A percentile compares a stretch with the other conserved stretches of the same genome.
These are phyloP conservation scores for Fusarium mexicanum DNA, from an alignment of 2,329 filamentous ascomycete species.

Conservation along the genomic window DNA sequence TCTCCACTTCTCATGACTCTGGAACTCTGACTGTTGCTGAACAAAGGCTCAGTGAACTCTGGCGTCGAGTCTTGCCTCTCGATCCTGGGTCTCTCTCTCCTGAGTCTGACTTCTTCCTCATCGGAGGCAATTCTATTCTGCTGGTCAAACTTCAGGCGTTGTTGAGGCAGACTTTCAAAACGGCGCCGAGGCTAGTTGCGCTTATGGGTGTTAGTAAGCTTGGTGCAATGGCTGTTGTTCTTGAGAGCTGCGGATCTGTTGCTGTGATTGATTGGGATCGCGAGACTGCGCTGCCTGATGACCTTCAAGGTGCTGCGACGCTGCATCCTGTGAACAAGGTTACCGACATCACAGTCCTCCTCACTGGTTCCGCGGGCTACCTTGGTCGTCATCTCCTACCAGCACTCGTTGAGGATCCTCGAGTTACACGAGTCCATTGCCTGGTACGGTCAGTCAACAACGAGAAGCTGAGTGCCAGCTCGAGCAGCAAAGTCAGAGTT, in stretches of 20 bases:
- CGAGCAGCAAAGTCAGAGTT: background rate
- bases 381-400: background rate
- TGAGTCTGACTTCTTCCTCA: conserved; percentile 4
- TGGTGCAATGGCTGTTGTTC: background rate
- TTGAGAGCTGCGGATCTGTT: background rate
- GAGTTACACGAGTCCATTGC: background rate
- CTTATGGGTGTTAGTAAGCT: background rate
- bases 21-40: background rate
- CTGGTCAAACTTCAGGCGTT: background rate
- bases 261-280: background rate
- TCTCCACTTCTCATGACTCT: background rate
- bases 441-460: background rate
- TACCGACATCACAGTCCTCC: rapidly evolving
- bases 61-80: background rate
- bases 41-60: background rate
- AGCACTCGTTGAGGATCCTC: rapidly evolving
- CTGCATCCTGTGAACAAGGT: background rate
- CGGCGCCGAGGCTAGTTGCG: background rate
- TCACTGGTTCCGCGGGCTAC: background rate
- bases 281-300: background rate
- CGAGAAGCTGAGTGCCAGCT: background rate
- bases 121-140: background rate
- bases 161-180: background rate
- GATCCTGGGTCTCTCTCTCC: background rate
- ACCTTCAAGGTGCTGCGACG: rapidly evolving